Percentiles rank a stretch among this genome's conserved stretches.
Evolutionary conservation across 805 yeast genomes (phyloP).

Genomic region (Metschnikowia orientalis): DNA sequence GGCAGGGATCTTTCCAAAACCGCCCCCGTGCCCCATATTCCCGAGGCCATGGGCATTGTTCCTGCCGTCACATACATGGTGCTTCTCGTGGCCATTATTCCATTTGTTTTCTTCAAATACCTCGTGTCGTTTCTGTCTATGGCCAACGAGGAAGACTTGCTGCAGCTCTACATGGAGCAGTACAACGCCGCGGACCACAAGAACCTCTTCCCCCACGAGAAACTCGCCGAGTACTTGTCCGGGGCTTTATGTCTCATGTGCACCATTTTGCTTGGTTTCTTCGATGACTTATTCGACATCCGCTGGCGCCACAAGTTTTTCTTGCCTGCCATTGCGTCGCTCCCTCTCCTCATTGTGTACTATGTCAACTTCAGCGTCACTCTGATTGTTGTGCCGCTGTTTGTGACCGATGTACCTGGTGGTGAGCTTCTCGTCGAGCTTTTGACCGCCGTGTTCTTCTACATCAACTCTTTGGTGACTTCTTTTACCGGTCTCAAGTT

Average conservation of each 20-base stretch:
- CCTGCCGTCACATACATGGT: slow-evolving; percentile 78
- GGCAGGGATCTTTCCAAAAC: slow-evolving; percentile 81
- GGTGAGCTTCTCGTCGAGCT: slow-evolving; percentile 26
- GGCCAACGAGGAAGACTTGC: slow-evolving; percentile 32
- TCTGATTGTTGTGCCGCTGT: slow-evolving; percentile 73
- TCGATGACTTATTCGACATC: slow-evolving; percentile 93
- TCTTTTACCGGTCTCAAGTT: slow-evolving; percentile 36
- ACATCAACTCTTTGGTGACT: slow-evolving; percentile 30
- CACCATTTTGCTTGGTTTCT: slow-evolving; percentile 79
- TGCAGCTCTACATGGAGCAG: slow-evolving; percentile 33
- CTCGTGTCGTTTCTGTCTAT: slow-evolving; percentile 46
- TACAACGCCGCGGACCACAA: slow-evolving; percentile 29
- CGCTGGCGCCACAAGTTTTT: slow-evolving; percentile 98
- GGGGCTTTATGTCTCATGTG: slow-evolving; percentile 80
- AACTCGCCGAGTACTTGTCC: slow-evolving; percentile 79
- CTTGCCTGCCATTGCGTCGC: slow-evolving; percentile 88
- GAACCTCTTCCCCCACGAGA: slow-evolving; percentile 67
- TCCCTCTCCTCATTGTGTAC: slow-evolving; percentile 87
- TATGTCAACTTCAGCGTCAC: slow-evolving; percentile 94
- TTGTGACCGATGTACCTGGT: slow-evolving; percentile 39
- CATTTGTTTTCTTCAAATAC: slow-evolving; percentile 75
- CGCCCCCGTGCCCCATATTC: slow-evolving; percentile 60
- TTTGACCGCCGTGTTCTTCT: slow-evolving; percentile 20
- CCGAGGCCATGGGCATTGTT: slow-evolving; percentile 92
- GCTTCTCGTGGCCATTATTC: slow-evolving; percentile 78